Percentiles rank a stretch among this genome's conserved stretches.
Evolutionary conservation across 1,284 basidiomycete genomes (phyloP).

Genomic region (Ceratobasidium sp.): DNA sequence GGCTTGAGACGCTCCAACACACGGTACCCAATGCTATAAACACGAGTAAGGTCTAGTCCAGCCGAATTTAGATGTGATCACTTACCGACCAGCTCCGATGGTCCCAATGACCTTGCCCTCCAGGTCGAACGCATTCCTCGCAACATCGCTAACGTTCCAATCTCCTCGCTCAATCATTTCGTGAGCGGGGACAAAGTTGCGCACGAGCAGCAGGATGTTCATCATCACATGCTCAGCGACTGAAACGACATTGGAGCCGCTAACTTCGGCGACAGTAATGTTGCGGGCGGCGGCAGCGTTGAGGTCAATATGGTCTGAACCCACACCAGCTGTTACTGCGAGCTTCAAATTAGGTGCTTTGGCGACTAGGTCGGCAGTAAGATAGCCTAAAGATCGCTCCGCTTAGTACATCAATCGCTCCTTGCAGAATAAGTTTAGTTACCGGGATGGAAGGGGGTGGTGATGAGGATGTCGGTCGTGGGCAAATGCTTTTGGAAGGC

Average conservation of each 20-base stretch:
- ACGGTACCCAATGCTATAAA: constrained; percentile 78
- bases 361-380: constrained; percentile 33
- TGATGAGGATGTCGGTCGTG: constrained; percentile 84
- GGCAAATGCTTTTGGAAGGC: constrained; percentile 87
- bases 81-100: constrained; percentile 72
- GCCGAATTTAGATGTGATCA: background rate
- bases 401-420: no score
- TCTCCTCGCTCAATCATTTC: constrained; percentile 85
- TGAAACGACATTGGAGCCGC: constrained; percentile 87
- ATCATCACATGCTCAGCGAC: constrained; percentile 91
- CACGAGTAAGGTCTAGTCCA: background rate
- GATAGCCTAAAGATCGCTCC: background rate
- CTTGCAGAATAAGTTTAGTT: constrained; percentile 55
- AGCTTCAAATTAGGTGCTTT: constrained; percentile 91
- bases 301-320: constrained; percentile 92
- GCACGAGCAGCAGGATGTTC: constrained; percentile 82
- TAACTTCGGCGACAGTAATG: constrained; percentile 83
- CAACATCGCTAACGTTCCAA: constrained; percentile 86
- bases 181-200: constrained; percentile 85
- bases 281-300: constrained; percentile 83
- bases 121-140: constrained; percentile 84
- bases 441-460: constrained; percentile 91
- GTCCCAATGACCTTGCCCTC: constrained; percentile 92
- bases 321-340: constrained; percentile 92
- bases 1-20: constrained; percentile 86